Evolutionary conservation across 2,329 filamentous ascomycete genomes (phyloP), one percentile per base, ranked within the genome.

Genomic region (Cylindrodendrum hubeiense): DNA sequence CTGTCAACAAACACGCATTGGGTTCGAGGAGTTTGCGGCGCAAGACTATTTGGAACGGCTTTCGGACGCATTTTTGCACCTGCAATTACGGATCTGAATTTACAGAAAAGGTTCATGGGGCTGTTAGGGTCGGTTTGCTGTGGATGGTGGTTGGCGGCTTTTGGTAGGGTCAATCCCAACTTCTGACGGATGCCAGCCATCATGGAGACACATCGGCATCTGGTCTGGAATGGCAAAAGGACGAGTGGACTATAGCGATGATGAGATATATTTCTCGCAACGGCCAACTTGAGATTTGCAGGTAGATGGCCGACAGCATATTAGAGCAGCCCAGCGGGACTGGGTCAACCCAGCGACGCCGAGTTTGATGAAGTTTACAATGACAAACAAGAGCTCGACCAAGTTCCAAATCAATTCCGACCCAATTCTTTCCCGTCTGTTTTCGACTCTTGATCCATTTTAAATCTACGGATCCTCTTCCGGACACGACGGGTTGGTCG

Each of bases 21-120:
- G 56, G 60, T 50, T 65, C 47, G 60, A 58, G 67, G 71, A 72
- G 71, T 73, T 73, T 60, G 53, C 51, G 71, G 62, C 50, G 64
- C 58, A 62, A 60, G 43, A 51, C 44, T 47, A 30, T 51, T 50
- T 53, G 33, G 53, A 54, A 59, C 26, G 53, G 44, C 34, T 22
- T 62, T 63, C n/a, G 33, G 21, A 47, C 22, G 52, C 46, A 56
- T 39, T 61, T 63, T 56, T 61, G 46, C 49, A 41, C 9, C 33
- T n/a, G 22, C 24, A 26, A 24, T 56, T 51, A 28, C 13, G 28
- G 13, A 41, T 50, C 21, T 60, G 49, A 15, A 37, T 22, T 52
- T 46, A 12, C n/a, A 22, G 8, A 30, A 28, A 60, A 49, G 33
- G 47, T 21, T 33, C 26, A 21, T 7, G 17, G 44, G 26, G 26